A percentile compares a stretch with the other conserved stretches of the same genome.
Evolutionary conservation across 2,329 filamentous ascomycete genomes (phyloP).

Genomic region (Colletotrichum tanaceti): DNA sequence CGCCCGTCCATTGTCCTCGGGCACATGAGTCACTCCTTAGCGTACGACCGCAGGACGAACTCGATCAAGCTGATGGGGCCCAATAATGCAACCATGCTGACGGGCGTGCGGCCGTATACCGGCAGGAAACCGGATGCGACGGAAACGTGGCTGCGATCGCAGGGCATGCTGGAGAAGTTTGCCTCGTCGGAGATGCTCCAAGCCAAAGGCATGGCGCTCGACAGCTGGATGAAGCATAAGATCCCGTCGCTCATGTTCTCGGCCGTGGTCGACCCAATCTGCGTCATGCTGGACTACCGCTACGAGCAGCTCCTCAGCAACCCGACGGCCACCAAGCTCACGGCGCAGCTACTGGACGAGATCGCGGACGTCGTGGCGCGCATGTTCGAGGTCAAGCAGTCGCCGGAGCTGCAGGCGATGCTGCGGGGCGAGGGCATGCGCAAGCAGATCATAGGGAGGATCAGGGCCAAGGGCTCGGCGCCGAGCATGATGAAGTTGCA

Average conservation of each 20-base stretch:
- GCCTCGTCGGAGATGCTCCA: constrained; percentile 71
- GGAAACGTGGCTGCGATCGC: constrained; percentile 46
- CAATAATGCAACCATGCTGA: constrained; percentile 50
- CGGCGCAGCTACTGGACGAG: constrained; percentile 79
- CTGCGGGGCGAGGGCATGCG: constrained; percentile 71
- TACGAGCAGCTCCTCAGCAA: constrained; percentile 80
- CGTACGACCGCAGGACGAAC: constrained; percentile 53
- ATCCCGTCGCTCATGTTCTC: constrained; percentile 82
- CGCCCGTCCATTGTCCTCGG: constrained; percentile 84
- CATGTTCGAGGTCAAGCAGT: constrained; percentile 78
- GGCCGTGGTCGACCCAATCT: constrained; percentile 83
- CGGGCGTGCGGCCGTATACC: constrained; percentile 44
- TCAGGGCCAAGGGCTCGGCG: constrained; percentile 66
- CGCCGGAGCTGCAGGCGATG: constrained; percentile 66
- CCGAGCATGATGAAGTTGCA: constrained; percentile 75
- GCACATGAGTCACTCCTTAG: constrained; percentile 63
- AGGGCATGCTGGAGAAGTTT: constrained; percentile 73
- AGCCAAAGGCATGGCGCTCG: constrained; percentile 67
- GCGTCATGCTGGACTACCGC: constrained; percentile 79
- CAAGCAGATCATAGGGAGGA: constrained; percentile 67
- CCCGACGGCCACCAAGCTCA: constrained; percentile 70
- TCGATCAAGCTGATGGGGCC: constrained; percentile 53
- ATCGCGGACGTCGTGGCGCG: constrained; percentile 76
- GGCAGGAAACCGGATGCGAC: constrained; percentile 31
- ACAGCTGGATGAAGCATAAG: constrained; percentile 76